Base-by-base conservation (phyloP, 2,329 filamentous ascomycete genomes). In the Colletotrichum karsti region DNA sequence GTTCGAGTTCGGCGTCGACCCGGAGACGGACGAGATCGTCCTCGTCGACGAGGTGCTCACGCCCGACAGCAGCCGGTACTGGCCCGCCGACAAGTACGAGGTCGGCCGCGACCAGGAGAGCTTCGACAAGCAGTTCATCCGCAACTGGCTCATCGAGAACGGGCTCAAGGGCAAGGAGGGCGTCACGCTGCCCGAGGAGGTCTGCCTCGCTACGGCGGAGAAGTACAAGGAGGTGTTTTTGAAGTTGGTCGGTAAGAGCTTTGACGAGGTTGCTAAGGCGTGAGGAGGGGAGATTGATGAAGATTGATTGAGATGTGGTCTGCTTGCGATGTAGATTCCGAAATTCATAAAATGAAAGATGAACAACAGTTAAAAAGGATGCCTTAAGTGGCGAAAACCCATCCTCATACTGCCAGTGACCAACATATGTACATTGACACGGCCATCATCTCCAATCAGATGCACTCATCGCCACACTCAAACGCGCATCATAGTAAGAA, bases 81-180 rank as follows among this genome's bases (percentile, higher is more conserved):
- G 95, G 95, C 90, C 91, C 1, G 88, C 87, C 70, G 90, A 90
- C 46, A 85, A 85, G 50, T 97, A 95, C 77, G 86, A 90, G 76
- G 80, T 92, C 18, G 94, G 95, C 2, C 85, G 85, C 69, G 87
- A 92, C 63, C 94, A 97, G 83, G 87, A 91, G 61, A 96, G 93
- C 80, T 96, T 95, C 73, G 95, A 98, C 78, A 98, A 98, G 85
- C 92, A 95, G 82, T 91, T 87, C 74, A 79, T 97, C 72, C 85
- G 95, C 37, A 91, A 98, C 80, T 98, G 94, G 93, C 79, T 98
- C 74, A 91, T 90, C 3, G 81, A 78, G 53, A 84, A 92, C 65
- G 92, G 92, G 1, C 79, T 97, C 64, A 94, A 94, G 82, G 92
- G 91, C 1, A 92, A 92, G 80, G 84, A 91, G 26, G 91, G 88